A percentile compares a stretch with the other conserved stretches of the same genome.
Conservation (phyloP, 2,329 filamentous ascomycete genomes). For the Botrytis fragariae region DNA sequence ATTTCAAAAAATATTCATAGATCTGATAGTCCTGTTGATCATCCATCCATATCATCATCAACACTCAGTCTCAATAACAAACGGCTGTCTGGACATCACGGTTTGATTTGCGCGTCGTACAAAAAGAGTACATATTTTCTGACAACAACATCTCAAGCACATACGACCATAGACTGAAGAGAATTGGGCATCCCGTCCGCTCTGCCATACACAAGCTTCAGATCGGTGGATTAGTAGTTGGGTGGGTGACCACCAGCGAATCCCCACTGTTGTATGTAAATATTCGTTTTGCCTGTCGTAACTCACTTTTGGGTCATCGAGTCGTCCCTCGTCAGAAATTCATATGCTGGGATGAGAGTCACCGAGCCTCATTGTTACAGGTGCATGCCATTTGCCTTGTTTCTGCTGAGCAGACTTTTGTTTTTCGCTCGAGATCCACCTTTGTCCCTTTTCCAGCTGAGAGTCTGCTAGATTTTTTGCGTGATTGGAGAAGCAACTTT, state of each 20-base stretch:
- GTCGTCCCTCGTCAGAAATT: background rate
- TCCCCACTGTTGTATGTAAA: conserved; percentile 9
- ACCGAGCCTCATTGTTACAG: background rate
- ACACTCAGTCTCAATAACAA: background rate
- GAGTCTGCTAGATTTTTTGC: background rate
- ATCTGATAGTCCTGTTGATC: background rate
- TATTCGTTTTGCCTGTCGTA: background rate
- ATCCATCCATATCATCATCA: background rate
- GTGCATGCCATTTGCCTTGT: background rate
- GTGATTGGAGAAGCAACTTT: background rate
- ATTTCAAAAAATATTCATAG: background rate
- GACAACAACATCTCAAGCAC: fast-evolving
- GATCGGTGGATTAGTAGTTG: conserved; percentile 17
- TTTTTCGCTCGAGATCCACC: background rate
- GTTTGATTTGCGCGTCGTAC: background rate
- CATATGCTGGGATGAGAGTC: background rate
- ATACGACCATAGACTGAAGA: conserved; percentile 18
- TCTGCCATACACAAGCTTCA: conserved; percentile 18
- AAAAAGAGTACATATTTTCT: background rate
- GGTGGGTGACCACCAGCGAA: conserved; percentile 17
- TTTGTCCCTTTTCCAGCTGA: background rate
- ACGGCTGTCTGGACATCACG: background rate
- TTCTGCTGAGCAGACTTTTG: background rate
- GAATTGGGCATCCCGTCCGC: conserved; percentile 16
- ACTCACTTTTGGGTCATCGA: background rate